Evolutionary conservation across 2,329 filamentous ascomycete species (phyloP), one percentile per base, ranked within the genome.

Genomic region (Trichoderma breve): DNA sequence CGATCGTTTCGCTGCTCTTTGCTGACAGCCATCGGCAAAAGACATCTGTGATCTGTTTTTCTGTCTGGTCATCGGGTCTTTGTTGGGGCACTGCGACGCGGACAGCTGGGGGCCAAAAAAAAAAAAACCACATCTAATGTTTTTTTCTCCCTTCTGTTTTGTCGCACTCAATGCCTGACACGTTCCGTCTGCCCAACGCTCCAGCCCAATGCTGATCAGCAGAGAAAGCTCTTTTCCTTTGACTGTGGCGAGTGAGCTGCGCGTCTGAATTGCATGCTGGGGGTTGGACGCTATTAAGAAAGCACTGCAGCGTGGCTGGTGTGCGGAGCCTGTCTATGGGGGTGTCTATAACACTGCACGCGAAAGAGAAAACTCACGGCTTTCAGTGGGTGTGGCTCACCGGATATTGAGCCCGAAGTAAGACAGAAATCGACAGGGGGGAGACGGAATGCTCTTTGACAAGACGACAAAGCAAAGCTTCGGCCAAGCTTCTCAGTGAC

Each of bases 161-260:
- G 60, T 39, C 32, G 32, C 32, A 24, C 32, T 21, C 21, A 39
- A 62, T 62, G 21, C 34, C 60, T 18, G 36, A 63, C 4, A 62
- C 14, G 60, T 28, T 63, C 34, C 60, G 11, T 43, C 60, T 26
- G 62, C 62, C 62, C 28, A 32, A 53, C 62, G 15, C 62, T 51
- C 62, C 24, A 30, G 28, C 39, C 39, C 62, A 24, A 32, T 34
- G 57, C 57, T 60, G 36, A 65, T 65, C 62, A 32, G 43, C 62
- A 53, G 2, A 11, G n/a, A 53, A 28, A 9, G 32, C 18, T 36
- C 3, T 30, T 53, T 34, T n/a, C 12, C 21, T 36, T 39, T 14
- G 58, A 47, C n/a, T 63, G 68, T 70, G 68, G 68, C 68, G 68
- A 70, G 68, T 71, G 60, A 71, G 47, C 57, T 71, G 68, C 68